A percentile compares a stretch with the other conserved stretches of the same genome.
Conservation (phyloP, 257 asterid species). For the Nicotiana tabacum region DNA sequence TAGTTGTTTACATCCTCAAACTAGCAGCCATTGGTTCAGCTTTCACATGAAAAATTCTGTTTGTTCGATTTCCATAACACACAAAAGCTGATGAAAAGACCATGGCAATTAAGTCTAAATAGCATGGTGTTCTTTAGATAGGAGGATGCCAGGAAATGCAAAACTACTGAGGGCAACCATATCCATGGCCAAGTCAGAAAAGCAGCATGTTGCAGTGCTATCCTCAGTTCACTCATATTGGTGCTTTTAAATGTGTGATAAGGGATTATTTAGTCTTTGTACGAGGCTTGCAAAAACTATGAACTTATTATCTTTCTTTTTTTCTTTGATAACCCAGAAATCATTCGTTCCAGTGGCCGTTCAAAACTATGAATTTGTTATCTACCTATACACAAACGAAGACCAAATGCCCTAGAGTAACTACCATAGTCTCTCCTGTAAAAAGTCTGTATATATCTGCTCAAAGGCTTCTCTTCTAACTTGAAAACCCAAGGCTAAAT, state of each 20-base stretch:
- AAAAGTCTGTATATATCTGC: background rate
- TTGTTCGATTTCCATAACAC: background rate
- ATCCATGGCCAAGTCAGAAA: background rate
- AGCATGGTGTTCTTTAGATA: background rate
- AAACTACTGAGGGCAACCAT: background rate
- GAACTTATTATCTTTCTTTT: background rate
- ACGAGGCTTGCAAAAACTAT: background rate
- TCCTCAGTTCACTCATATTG: background rate
- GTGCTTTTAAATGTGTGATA: background rate
- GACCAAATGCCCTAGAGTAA: background rate
- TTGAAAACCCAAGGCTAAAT: background rate
- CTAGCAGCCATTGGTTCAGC: background rate
- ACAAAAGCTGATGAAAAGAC: background rate
- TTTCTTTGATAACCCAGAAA: background rate
- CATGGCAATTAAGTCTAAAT: background rate
- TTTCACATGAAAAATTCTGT: background rate
- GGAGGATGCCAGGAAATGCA: background rate
- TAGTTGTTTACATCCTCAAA: background rate
- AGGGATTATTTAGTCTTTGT: background rate
- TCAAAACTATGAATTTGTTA: background rate
- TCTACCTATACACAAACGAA: background rate
- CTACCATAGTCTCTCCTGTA: background rate
- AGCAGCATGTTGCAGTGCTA: background rate
- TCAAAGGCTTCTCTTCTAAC: background rate
- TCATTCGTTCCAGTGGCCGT: background rate